These are phyloP conservation scores for Hirsutella thompsonii DNA, from an alignment of 2,329 filamentous ascomycete genomes.

Conservation along the genomic window DNA sequence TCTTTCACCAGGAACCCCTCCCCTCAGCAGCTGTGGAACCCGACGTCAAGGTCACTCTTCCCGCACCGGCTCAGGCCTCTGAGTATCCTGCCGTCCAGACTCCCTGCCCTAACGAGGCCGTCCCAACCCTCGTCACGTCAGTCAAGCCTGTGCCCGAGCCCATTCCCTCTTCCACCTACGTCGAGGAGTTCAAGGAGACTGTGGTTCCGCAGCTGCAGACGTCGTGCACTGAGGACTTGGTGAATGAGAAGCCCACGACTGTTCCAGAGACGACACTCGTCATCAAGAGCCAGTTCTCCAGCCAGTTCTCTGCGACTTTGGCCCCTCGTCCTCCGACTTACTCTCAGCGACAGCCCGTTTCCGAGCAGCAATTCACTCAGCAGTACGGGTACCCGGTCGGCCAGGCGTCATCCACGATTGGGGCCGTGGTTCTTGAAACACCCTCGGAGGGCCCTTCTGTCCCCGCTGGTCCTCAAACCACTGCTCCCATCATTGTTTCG, in stretches of 20 bases:
- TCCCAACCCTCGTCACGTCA: constrained; percentile 3
- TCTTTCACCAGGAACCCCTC: not conserved
- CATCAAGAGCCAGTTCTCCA: too few species aligned
- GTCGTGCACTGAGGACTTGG: not conserved
- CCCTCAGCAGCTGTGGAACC: not conserved
- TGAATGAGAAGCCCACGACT: too few species aligned
- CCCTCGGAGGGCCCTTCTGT: constrained; percentile 12
- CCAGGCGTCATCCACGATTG: constrained; percentile 3
- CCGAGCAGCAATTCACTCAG: too few species aligned
- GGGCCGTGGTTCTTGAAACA: constrained; percentile 4
- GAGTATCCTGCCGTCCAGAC: not conserved
- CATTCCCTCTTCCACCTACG: constrained; percentile 1
- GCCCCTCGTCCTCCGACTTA: too few species aligned
- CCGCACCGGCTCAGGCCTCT: constrained; percentile 2
- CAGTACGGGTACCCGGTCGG: too few species aligned
- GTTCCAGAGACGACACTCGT: too few species aligned
- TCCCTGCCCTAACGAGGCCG: not conserved
- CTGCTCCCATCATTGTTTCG: constrained; percentile 8
- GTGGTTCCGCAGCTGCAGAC: not conserved
- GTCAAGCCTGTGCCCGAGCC: constrained; percentile 6
- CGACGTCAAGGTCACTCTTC: not conserved
- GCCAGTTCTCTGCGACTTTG: too few species aligned
- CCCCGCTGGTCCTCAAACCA: constrained; percentile 9
- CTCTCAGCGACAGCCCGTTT: constrained; percentile 1
- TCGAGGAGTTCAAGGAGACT: not conserved